A percentile compares a stretch with the other conserved stretches of the same genome.
These are phyloP conservation scores for Endothia cerciana DNA, from an alignment of 2,329 filamentous ascomycete species.

Conservation along the genomic window DNA sequence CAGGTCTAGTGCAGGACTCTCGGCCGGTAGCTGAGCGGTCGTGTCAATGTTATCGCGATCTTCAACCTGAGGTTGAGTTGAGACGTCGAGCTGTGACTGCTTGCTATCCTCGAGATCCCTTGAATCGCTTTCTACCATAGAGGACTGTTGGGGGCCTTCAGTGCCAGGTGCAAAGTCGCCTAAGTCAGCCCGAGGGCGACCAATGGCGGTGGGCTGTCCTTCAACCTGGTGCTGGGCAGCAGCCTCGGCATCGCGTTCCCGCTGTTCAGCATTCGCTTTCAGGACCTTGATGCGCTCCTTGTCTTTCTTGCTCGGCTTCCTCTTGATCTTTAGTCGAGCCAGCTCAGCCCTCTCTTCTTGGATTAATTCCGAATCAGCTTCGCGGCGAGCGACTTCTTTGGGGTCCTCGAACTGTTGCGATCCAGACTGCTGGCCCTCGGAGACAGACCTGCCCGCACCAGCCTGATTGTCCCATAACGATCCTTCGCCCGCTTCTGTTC, in stretches of 20 bases:
- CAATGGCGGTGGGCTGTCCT: background rate
- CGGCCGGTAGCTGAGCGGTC: background rate
- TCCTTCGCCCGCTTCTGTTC: background rate
- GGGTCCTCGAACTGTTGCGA: background rate
- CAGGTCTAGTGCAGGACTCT: background rate
- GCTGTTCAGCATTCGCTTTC: conserved; percentile 19
- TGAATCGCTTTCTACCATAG: background rate
- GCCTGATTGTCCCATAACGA: background rate
- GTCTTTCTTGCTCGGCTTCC: conserved; percentile 26
- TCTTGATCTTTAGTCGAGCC: conserved; percentile 22
- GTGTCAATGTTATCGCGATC: background rate
- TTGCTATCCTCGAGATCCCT: background rate
- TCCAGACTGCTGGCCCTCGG: conserved; percentile 1
- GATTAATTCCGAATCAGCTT: conserved; percentile 10
- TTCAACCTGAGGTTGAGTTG: background rate
- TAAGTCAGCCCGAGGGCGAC: background rate
- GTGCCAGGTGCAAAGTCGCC: background rate
- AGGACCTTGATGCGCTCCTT: conserved; percentile 23
- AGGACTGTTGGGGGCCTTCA: background rate
- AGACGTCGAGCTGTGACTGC: background rate
- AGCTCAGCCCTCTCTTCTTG: conserved; percentile 23
- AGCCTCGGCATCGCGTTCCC: conserved; percentile 21
- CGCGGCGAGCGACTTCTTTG: conserved; percentile 11
- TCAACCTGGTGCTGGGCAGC: background rate
- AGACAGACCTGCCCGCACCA: background rate